Evolutionary conservation across 305 asterid genomes (phyloP).

Genomic region (Vinca major): DNA sequence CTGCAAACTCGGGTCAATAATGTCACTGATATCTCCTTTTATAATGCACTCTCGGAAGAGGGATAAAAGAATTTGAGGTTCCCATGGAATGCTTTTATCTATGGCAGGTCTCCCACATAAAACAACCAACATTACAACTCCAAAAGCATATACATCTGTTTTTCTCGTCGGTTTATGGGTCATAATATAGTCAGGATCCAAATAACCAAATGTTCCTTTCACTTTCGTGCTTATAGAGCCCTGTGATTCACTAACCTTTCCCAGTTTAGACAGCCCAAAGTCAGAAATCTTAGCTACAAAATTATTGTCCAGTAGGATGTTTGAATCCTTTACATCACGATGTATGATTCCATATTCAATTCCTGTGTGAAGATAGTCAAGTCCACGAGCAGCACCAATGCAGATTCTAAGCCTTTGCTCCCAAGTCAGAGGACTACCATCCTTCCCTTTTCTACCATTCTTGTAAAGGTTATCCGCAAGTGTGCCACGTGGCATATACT

Average conservation of each 20-base stretch:
- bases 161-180: not conserved
- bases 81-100: not conserved
- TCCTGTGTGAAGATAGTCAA: conserved; percentile 19
- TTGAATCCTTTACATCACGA: conserved; percentile 20
- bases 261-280: conserved; percentile 21
- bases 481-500: conserved; percentile 16
- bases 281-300: conserved; percentile 17
- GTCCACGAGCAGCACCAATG: conserved; percentile 21
- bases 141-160: not conserved
- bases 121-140: not conserved
- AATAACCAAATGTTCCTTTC: not conserved
- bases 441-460: conserved; percentile 38
- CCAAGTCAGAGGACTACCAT: conserved; percentile 20
- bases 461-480: conserved; percentile 36
- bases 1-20: not conserved
- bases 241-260: not conserved
- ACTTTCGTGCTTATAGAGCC: not conserved
- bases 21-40: not conserved
- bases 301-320: conserved; percentile 18
- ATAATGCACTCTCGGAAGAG: not conserved
- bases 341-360: conserved; percentile 14
- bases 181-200: not conserved
- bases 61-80: not conserved
- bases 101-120: not conserved
- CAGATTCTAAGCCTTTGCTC: conserved; percentile 18